phyloP scores from a whole-genome alignment of 2,329 filamentous ascomycete genomes.

The Fusarium sp. region DNA sequence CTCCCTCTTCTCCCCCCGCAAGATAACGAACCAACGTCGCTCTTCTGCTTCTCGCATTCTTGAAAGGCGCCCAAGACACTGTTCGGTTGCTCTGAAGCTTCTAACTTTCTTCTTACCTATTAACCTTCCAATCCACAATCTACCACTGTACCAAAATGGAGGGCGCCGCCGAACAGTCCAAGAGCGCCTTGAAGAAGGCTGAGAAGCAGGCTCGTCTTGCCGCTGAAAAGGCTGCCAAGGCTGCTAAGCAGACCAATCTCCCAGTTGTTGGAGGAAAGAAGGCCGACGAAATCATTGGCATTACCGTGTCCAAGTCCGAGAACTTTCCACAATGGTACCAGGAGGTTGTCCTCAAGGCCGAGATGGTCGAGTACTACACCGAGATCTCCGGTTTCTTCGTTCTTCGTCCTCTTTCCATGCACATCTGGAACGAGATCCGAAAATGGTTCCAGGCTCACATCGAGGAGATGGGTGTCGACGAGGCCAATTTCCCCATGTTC shows the following conservation, averaged over 20 bases:
- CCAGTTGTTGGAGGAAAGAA: constrained; percentile 68
- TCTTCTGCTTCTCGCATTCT: constrained; percentile 26
- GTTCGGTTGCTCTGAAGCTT: constrained; percentile 20
- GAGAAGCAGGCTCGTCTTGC: constrained; percentile 70
- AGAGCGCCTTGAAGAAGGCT: constrained; percentile 72
- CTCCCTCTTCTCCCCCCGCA: constrained; percentile 23
- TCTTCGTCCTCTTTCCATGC: constrained; percentile 75
- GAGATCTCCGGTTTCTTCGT: constrained; percentile 98
- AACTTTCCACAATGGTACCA: constrained; percentile 98
- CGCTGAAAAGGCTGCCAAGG: constrained; percentile 69
- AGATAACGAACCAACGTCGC: constrained; percentile 15
- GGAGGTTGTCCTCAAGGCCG: constrained; percentile 94
- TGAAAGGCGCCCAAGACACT: constrained; percentile 27
- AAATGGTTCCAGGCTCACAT: constrained; percentile 78
- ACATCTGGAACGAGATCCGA: constrained; percentile 72
- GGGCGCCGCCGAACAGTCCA: constrained; percentile 56
- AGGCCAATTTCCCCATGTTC: constrained; percentile 97
- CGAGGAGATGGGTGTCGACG: constrained; percentile 90
- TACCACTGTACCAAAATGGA: constrained; percentile 44
- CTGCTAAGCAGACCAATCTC: constrained; percentile 62
- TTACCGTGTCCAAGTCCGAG: constrained; percentile 83
- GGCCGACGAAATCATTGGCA: constrained; percentile 79
- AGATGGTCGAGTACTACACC: constrained; percentile 95
- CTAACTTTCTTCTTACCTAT: background rate
- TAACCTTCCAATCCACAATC: constrained; percentile 12